Percentiles rank a stretch among this genome's conserved stretches.
phyloP scores from a whole-genome alignment of 148 eudicot species.

The Diospyros lotus region DNA sequence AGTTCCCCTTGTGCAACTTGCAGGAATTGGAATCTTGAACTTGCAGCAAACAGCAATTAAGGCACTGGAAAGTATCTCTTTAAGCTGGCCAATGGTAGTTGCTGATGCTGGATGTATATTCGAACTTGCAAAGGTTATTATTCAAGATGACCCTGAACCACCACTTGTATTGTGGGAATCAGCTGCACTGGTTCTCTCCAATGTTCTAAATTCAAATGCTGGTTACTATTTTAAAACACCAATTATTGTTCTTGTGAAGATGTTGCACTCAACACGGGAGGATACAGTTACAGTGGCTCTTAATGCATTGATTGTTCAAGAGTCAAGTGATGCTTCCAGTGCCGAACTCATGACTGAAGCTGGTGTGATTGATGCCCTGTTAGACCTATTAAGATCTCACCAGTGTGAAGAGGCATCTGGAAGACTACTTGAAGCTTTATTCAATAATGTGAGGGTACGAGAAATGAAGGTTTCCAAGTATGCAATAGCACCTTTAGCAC shows the following conservation, averaged over 20 bases:
- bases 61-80: constrained; percentile 59
- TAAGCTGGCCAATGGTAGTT: constrained; percentile 73
- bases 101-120: constrained; percentile 75
- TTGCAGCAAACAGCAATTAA: constrained; percentile 77
- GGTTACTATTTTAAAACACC: constrained; percentile 66
- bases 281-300: constrained; percentile 52
- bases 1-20: constrained; percentile 71
- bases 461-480: constrained; percentile 67
- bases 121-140: constrained; percentile 70
- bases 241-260: constrained; percentile 59
- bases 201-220: constrained; percentile 41
- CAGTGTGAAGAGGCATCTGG: constrained; percentile 75
- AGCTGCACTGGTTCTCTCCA: constrained; percentile 62
- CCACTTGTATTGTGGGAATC: constrained; percentile 72
- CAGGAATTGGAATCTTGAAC: constrained; percentile 60
- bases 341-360: constrained; percentile 72
- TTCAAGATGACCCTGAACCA: constrained; percentile 71
- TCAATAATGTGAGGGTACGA: constrained; percentile 56
- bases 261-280: constrained; percentile 56
- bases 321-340: constrained; percentile 49
- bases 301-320: constrained; percentile 52
- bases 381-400: constrained; percentile 60
- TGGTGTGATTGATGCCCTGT: constrained; percentile 66
- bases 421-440: constrained; percentile 64
- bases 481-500: constrained; percentile 73